These are phyloP conservation scores for Suillus brevipes DNA, from an alignment of 768 basidiomycete species.

Conservation along the genomic window DNA sequence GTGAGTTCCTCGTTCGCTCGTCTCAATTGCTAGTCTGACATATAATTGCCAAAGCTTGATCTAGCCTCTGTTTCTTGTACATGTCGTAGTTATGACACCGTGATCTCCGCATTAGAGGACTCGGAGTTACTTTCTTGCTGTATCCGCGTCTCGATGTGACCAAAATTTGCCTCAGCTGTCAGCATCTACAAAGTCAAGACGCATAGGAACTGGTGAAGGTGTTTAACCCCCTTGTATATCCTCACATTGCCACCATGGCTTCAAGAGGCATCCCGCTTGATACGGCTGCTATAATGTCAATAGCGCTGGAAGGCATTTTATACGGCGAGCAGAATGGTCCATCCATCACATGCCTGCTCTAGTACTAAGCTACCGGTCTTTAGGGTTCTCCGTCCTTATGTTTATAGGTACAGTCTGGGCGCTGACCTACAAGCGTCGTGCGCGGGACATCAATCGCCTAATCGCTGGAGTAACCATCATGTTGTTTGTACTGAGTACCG, in stretches of 20 bases:
- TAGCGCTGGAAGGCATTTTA: conserved; percentile 22
- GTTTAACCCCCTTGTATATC: neutral
- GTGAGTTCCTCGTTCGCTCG: no score
- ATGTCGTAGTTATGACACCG: no score
- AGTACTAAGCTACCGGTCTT: neutral
- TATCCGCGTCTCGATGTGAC: neutral
- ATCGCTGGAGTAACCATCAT: conserved; percentile 19
- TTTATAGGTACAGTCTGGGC: conserved; percentile 24
- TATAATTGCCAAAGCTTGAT: no score
- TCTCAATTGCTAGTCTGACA: no score
- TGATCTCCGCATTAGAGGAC: no score
- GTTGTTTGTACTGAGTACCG: conserved; percentile 23
- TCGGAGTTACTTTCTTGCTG: neutral
- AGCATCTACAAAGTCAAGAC: neutral
- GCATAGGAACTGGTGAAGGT: neutral
- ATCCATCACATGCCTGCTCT: neutral
- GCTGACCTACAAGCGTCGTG: conserved; percentile 12
- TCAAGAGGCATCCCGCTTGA: conserved; percentile 15
- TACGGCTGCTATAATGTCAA: conserved; percentile 23
- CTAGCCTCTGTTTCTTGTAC: no score
- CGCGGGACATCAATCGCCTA: conserved; percentile 11
- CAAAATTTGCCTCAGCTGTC: neutral
- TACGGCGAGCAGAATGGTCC: conserved; percentile 17
- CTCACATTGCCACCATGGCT: neutral
- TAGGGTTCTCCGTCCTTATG: conserved; percentile 30